Conservation (phyloP, 306 rosid genomes). For the Arachis hypogaea region DNA sequence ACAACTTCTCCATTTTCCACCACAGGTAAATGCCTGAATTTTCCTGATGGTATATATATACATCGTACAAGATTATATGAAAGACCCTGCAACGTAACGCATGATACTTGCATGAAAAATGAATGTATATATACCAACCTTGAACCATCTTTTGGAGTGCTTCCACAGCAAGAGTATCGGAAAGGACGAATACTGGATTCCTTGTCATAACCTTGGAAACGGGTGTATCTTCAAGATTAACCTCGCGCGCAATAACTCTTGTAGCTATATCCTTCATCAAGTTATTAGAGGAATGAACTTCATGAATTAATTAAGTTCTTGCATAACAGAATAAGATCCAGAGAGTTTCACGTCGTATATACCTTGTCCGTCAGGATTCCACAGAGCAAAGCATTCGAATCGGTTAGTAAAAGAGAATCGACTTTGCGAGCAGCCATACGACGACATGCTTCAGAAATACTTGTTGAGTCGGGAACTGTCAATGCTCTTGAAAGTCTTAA, state of each 20-base stretch:
- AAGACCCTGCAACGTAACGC: background rate
- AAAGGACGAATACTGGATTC: slow-evolving; percentile 90
- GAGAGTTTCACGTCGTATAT: slow-evolving; percentile 13
- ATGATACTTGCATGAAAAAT: slow-evolving; percentile 7
- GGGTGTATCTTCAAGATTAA: slow-evolving; percentile 77
- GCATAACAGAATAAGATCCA: background rate
- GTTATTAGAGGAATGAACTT: slow-evolving; percentile 5
- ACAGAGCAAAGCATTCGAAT: slow-evolving; percentile 91
- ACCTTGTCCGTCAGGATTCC: slow-evolving; percentile 99
- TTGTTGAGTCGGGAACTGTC: slow-evolving; percentile 85
- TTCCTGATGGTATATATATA: slow-evolving; percentile 52
- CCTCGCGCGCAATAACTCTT: slow-evolving; percentile 80
- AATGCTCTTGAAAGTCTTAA: slow-evolving; percentile 87
- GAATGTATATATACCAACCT: slow-evolving; percentile 54
- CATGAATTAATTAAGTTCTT: too few relatives aligned
- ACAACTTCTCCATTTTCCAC: slow-evolving; percentile 98
- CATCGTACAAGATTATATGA: slow-evolving; percentile 20
- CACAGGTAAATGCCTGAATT: slow-evolving; percentile 94
- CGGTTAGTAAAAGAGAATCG: slow-evolving; percentile 87
- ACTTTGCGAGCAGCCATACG: slow-evolving; percentile 92
- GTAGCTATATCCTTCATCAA: slow-evolving; percentile 80
- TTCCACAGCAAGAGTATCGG: slow-evolving; percentile 95
- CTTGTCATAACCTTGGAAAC: slow-evolving; percentile 94
- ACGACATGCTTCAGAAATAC: slow-evolving; percentile 80
- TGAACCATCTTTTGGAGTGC: slow-evolving; percentile 99